Evolutionary conservation across 1,284 basidiomycete species (phyloP).

Genomic region (Pisolithus thermaeus): DNA sequence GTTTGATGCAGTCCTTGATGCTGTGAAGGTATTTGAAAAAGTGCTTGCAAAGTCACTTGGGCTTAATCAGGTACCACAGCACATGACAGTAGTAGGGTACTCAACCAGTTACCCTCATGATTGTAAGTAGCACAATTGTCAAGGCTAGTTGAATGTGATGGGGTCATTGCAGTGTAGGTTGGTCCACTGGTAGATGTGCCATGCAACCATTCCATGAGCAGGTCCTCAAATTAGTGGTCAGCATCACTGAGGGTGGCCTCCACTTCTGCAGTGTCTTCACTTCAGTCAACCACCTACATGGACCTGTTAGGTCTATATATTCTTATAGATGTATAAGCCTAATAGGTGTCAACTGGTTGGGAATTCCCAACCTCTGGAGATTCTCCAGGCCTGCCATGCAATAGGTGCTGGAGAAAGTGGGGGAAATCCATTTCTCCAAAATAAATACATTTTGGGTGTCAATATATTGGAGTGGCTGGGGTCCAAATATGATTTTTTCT

Average conservation of each 20-base stretch:
- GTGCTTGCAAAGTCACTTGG: constrained; percentile 31
- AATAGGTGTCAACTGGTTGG: no score
- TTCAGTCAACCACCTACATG: no score
- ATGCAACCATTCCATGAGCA: constrained; percentile 52
- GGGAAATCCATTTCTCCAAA: no score
- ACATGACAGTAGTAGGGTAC: constrained; percentile 31
- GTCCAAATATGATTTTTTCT: no score
- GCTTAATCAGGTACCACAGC: constrained; percentile 20
- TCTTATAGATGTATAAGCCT: no score
- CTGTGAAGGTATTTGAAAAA: constrained; percentile 29
- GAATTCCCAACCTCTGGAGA: no score
- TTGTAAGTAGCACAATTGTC: constrained; percentile 33
- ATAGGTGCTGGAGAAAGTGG: no score
- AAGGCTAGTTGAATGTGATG: constrained; percentile 25
- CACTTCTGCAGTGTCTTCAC: constrained; percentile 60
- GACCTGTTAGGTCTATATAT: no score
- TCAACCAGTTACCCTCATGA: constrained; percentile 38
- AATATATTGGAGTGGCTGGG: no score
- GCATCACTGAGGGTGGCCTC: constrained; percentile 59
- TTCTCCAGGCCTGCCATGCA: no score
- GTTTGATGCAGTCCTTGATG: constrained; percentile 18
- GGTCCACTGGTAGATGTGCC: constrained; percentile 29
- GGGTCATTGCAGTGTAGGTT: constrained; percentile 34
- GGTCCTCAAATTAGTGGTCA: constrained; percentile 60
- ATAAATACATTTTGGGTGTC: no score